A percentile compares a stretch with the other conserved stretches of the same genome.
These are phyloP conservation scores for Pythium dissotocum DNA, from an alignment of 352 stramenopile genomes.

Conservation along the genomic window DNA sequence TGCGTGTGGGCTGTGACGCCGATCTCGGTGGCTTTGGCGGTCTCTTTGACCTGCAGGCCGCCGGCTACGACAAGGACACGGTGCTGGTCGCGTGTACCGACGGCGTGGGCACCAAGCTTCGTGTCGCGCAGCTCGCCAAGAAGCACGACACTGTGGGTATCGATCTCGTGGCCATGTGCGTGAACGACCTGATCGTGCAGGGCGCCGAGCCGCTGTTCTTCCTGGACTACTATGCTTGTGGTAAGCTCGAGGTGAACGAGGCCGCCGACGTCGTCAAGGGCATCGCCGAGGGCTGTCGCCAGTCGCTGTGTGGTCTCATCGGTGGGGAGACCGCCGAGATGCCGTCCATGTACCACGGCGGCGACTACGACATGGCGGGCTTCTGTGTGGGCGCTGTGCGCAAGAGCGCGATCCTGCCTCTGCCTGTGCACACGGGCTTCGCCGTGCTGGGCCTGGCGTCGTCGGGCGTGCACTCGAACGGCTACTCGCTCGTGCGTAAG, in stretches of 20 bases:
- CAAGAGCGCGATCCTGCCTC: constrained; percentile 80
- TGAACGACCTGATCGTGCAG: constrained; percentile 99
- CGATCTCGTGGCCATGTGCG: constrained; percentile 99
- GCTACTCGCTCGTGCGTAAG: constrained; percentile 98
- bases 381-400: constrained; percentile 97
- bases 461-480: constrained; percentile 98
- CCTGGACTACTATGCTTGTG: constrained; percentile 99
- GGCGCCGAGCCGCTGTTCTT: constrained; percentile 99
- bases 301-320: constrained; percentile 96
- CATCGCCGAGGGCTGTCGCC: constrained; percentile 96
- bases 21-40: constrained; percentile 97
- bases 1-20: constrained; percentile 94
- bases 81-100: constrained; percentile 97
- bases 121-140: constrained; percentile 81
- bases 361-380: constrained; percentile 98
- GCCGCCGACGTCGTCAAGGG: constrained; percentile 95
- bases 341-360: constrained; percentile 98
- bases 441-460: constrained; percentile 95
- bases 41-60: constrained; percentile 96
- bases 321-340: constrained; percentile 98
- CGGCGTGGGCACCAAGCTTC: constrained; percentile 98
- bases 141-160: constrained; percentile 97
- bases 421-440: constrained; percentile 90
- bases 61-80: constrained; percentile 97
- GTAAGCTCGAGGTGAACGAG: constrained; percentile 94